phyloP scores from a whole-genome alignment of 2,329 filamentous ascomycete genomes.

The Xylariaceae sp. region DNA sequence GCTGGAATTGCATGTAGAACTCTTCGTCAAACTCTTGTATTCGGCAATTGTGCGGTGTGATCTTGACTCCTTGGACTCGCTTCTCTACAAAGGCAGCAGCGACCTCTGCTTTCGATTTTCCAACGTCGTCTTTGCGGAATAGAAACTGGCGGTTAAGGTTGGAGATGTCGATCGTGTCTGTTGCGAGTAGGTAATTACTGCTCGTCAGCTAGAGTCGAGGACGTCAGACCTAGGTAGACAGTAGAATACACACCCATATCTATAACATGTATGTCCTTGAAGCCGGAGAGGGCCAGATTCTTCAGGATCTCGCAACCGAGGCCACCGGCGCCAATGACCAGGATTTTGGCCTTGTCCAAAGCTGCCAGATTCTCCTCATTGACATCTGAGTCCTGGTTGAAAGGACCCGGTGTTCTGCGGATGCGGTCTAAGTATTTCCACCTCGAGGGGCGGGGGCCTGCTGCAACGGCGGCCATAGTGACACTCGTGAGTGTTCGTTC shows the following conservation, averaged over 20 bases:
- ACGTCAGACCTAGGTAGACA: neutral
- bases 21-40: constrained; percentile 97
- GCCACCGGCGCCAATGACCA: constrained; percentile 86
- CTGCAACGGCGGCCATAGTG: constrained; percentile 24
- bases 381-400: constrained; percentile 67
- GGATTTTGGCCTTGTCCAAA: constrained; percentile 72
- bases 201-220: neutral
- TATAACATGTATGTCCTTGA: constrained; percentile 97
- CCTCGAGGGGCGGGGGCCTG: constrained; percentile 21
- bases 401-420: constrained; percentile 76
- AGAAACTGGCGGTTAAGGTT: constrained; percentile 98
- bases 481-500: neutral
- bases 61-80: constrained; percentile 85
- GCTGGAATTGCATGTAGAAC: constrained; percentile 96
- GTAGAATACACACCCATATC: constrained; percentile 77
- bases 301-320: constrained; percentile 96
- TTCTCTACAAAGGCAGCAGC: constrained; percentile 90
- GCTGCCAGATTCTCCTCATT: constrained; percentile 56
- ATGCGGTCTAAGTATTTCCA: constrained; percentile 87
- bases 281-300: constrained; percentile 91
- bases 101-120: constrained; percentile 90
- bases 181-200: neutral
- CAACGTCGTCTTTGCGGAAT: constrained; percentile 89
- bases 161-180: constrained; percentile 97
- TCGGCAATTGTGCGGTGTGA: constrained; percentile 89